A percentile compares a stretch with the other conserved stretches of the same genome.
Evolutionary conservation across 2,329 filamentous ascomycete genomes (phyloP).

Genomic region (Aspergillus puulaauensis): DNA sequence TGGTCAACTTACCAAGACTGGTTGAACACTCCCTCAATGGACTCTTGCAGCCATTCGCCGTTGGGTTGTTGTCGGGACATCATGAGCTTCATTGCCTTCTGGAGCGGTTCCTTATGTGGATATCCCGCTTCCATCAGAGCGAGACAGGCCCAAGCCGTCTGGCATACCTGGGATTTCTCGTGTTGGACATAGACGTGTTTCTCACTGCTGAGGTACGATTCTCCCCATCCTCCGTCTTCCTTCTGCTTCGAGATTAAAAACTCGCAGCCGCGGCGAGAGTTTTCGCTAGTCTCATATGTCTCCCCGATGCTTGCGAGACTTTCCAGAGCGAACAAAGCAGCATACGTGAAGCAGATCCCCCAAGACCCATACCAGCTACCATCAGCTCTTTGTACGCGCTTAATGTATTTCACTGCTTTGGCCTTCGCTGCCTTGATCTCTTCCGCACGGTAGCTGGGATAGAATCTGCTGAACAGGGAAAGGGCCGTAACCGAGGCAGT

Average conservation of each 20-base stretch:
- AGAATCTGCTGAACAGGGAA: conserved; percentile 75
- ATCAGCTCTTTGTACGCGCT: conserved; percentile 71
- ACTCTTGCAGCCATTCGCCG: conserved; percentile 93
- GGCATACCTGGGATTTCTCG: conserved; percentile 80
- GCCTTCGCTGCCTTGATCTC: conserved; percentile 75
- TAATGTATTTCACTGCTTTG: conserved; percentile 79
- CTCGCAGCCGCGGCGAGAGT: conserved; percentile 73
- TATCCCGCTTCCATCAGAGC: conserved; percentile 80
- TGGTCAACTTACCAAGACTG: conserved; percentile 74
- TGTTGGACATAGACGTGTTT: conserved; percentile 74
- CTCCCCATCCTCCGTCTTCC: conserved; percentile 91
- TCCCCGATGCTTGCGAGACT: conserved; percentile 80
- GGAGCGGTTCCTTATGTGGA: conserved; percentile 70
- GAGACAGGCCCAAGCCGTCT: conserved; percentile 89
- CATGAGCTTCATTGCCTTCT: conserved; percentile 73
- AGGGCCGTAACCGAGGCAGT: conserved; percentile 90
- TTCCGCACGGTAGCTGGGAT: conserved; percentile 72
- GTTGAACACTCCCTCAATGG: conserved; percentile 98
- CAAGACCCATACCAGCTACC: conserved; percentile 98
- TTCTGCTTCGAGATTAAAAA: conserved; percentile 85
- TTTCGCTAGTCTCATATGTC: conserved; percentile 70
- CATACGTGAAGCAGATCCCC: conserved; percentile 98
- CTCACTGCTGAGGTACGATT: conserved; percentile 87
- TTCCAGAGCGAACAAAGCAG: conserved; percentile 93
- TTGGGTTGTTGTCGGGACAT: conserved; percentile 83